phyloP scores from a whole-genome alignment of 352 stramenopile species.

The Pythium folliculosum region DNA sequence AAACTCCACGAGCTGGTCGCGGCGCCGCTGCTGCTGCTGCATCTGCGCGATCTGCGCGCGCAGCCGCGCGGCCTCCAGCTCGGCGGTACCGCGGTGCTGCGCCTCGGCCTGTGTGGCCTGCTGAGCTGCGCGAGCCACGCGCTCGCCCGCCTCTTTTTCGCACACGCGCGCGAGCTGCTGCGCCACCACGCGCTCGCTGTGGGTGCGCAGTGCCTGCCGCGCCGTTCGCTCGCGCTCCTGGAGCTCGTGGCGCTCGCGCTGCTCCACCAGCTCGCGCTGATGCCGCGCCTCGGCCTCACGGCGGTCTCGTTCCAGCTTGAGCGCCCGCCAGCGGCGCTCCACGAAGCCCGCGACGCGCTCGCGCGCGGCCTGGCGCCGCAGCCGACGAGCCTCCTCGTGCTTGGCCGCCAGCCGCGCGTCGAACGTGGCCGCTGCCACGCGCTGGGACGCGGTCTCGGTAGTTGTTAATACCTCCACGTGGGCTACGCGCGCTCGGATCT shows the following conservation, averaged over 20 bases:
- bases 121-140: neutral
- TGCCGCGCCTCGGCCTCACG: conserved; percentile 6
- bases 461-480: neutral
- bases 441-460: conserved; percentile 13
- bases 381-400: conserved; percentile 36
- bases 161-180: conserved; percentile 21
- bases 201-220: conserved; percentile 18
- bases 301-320: conserved; percentile 31
- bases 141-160: neutral
- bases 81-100: conserved; percentile 5
- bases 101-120: neutral
- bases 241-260: conserved; percentile 14
- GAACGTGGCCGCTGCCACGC: conserved; percentile 16
- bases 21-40: conserved; percentile 6
- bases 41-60: conserved; percentile 16
- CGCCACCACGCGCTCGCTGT: conserved; percentile 35
- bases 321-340: conserved; percentile 19
- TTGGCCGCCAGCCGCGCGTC: conserved; percentile 32
- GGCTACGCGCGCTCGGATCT: conserved; percentile 11
- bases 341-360: conserved; percentile 32
- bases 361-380: conserved; percentile 35
- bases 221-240: conserved; percentile 12
- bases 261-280: neutral
- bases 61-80: conserved; percentile 1
- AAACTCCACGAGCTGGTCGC: conserved; percentile 14